Conservation (phyloP, 768 basidiomycete species). For the Leccinellum luteum region DNA sequence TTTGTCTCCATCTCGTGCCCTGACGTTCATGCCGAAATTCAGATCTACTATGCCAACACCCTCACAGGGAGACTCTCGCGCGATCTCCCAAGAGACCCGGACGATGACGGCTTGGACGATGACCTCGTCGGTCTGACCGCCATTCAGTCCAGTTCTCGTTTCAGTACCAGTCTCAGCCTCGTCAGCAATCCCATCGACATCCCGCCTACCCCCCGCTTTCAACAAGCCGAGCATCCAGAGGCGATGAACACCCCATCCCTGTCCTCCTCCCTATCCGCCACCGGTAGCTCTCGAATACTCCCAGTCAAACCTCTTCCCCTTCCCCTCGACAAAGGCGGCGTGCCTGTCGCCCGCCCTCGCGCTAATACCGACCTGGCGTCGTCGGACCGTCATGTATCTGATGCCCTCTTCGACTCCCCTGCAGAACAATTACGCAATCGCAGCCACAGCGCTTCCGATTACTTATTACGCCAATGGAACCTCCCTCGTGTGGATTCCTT, state of each 20-base stretch:
- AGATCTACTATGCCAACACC: slow-evolving; percentile 96
- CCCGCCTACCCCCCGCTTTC: neutral
- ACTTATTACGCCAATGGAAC: neutral
- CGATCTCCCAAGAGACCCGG: slow-evolving; percentile 73
- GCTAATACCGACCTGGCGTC: slow-evolving; percentile 24
- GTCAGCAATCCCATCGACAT: slow-evolving; percentile 17
- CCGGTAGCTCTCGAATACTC: neutral
- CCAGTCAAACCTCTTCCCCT: slow-evolving; percentile 8
- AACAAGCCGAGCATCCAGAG: neutral
- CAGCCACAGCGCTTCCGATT: slow-evolving; percentile 13
- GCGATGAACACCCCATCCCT: neutral
- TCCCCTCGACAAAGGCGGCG: neutral
- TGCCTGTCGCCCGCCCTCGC: slow-evolving; percentile 16
- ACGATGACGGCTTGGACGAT: slow-evolving; percentile 52
- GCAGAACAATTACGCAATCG: slow-evolving; percentile 19
- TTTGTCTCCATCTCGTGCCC: neutral
- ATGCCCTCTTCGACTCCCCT: slow-evolving; percentile 5
- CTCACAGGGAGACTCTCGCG: slow-evolving; percentile 74
- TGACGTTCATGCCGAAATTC: neutral
- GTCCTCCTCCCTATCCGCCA: neutral
- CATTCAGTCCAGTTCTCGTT: slow-evolving; percentile 51
- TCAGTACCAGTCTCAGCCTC: slow-evolving; percentile 42
- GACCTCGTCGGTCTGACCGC: slow-evolving; percentile 52
- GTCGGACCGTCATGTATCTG: slow-evolving; percentile 6
- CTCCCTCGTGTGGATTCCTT: neutral